These are phyloP conservation scores for Sphaceloma murrayae DNA, from an alignment of 2,329 filamentous ascomycete genomes.

Conservation along the genomic window DNA sequence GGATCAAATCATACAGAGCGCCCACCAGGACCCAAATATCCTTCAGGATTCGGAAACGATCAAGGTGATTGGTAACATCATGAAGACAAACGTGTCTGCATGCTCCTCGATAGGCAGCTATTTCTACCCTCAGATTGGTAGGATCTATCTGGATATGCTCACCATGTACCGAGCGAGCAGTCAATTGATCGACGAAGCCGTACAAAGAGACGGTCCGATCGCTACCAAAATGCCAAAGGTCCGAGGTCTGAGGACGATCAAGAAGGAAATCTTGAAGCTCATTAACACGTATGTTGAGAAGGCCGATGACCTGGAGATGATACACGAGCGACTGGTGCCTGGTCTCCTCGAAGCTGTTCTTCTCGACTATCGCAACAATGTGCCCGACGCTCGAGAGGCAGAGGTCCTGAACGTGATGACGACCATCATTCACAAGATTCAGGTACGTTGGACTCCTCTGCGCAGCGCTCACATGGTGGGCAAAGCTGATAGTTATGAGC, in stretches of 20 bases:
- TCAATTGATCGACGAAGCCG: conserved; percentile 85
- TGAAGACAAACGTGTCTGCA: conserved; percentile 99
- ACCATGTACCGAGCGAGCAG: conserved; percentile 99
- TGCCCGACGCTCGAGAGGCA: conserved; percentile 87
- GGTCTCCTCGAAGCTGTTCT: conserved; percentile 87
- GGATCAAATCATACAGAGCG: conserved; percentile 87
- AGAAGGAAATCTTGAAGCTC: conserved; percentile 97
- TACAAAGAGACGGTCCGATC: conserved; percentile 74
- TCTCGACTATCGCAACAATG: conserved; percentile 94
- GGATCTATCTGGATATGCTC: conserved; percentile 96
- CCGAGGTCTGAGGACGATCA: conserved; percentile 89
- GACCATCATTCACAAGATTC: conserved; percentile 90
- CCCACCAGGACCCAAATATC: conserved; percentile 73
- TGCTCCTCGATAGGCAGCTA: conserved; percentile 94
- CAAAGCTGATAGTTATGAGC: neutral
- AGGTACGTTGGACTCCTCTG: conserved; percentile 60
- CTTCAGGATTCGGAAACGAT: conserved; percentile 90
- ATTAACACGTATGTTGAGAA: conserved; percentile 98
- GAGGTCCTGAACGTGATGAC: conserved; percentile 98
- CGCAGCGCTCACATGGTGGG: conserved; percentile 41
- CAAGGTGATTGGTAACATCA: conserved; percentile 98
- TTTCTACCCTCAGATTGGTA: conserved; percentile 95
- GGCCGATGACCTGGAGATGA: conserved; percentile 88
- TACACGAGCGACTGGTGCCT: conserved; percentile 91
- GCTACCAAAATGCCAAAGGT: conserved; percentile 97